Base-by-base conservation (phyloP, 2,329 filamentous ascomycete genomes). In the Allantophomopsis lycopodina region DNA sequence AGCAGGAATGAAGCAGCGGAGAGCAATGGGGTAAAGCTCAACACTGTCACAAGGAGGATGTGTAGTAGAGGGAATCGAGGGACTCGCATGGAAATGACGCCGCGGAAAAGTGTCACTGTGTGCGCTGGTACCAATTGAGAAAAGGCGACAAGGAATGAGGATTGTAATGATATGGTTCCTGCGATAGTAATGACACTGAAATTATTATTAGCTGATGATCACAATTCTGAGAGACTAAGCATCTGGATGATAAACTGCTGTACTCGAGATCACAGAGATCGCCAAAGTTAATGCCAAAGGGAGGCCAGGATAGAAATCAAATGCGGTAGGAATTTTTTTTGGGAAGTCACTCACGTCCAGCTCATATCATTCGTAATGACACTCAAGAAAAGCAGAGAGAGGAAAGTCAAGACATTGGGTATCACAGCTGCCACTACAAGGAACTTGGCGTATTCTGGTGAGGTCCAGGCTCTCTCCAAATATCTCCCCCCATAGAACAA, bases 61-160 rank as follows among this genome's bases (percentile, higher is more conserved):
- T 83, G 68, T 63, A 91, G 46, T 64, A 94, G 65, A 10, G 75
- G 76, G 50, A 79, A 76, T 36, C 73, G 66, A 14, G 76, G 76
- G 40, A 98, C 87, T 49, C 89, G 83, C 59, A 96, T 77, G 44
- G 91, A 94, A 43, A 96, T 59, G 44, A 94, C 65, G 47, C 87
- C 87, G 47, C 83, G 82, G 65, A 94, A 89, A 42, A 98, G 75
- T 4, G 89, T 91, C 39, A 96, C 89, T 10, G 91, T 98, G 60
- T 98, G 91, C 45, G 94, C 88, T 16, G 91, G 91, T 30, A 96
- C 83, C 37, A 98, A 83, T 62, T 98, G 91, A 63, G 94, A 96
- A 63, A 96, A 94, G 40, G 89, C 85, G 52, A 96, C 85, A 45
- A 98, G 82, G 65, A 96, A 96, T 45, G 83, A 80, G 36, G 91